These are phyloP conservation scores for Phytophthora pseudosyringae DNA, from an alignment of 352 stramenopile species.

Conservation along the genomic window DNA sequence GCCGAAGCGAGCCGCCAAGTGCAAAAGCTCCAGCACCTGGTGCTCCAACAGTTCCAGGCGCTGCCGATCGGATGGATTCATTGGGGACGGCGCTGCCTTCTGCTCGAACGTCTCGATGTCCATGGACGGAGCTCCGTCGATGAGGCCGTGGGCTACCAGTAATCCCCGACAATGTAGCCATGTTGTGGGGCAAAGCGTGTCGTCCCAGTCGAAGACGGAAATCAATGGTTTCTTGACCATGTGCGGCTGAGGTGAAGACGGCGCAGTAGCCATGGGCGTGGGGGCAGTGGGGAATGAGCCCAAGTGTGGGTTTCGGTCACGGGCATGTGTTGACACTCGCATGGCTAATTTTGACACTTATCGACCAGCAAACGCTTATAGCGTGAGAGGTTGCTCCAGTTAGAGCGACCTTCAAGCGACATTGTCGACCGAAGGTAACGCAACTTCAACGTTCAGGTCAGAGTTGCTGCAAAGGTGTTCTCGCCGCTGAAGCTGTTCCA, in stretches of 20 bases:
- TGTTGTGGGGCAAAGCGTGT: constrained; percentile 68
- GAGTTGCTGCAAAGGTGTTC: no score
- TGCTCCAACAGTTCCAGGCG: constrained; percentile 46
- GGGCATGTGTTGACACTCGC: constrained; percentile 1
- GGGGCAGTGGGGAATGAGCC: constrained; percentile 3
- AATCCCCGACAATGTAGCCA: constrained; percentile 58
- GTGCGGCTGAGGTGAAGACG: background rate
- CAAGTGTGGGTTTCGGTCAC: background rate
- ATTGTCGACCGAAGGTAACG: background rate
- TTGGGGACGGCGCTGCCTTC: background rate
- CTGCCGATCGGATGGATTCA: constrained; percentile 28
- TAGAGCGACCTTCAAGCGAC: background rate
- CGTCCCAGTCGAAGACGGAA: constrained; percentile 71
- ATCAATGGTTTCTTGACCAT: constrained; percentile 37
- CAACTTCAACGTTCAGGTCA: no score
- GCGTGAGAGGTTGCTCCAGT: background rate
- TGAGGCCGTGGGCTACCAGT: constrained; percentile 47
- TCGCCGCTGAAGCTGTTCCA: no score
- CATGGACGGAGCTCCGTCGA: constrained; percentile 37
- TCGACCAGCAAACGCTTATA: constrained; percentile 1
- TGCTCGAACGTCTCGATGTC: constrained; percentile 30
- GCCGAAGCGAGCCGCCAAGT: constrained; percentile 42
- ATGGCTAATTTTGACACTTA: constrained; percentile 14
- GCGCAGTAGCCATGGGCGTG: constrained; percentile 4
- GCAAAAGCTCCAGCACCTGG: constrained; percentile 50